phyloP scores from a whole-genome alignment of 2,329 filamentous ascomycete genomes.

The Torrubiellomyces zombiae region DNA sequence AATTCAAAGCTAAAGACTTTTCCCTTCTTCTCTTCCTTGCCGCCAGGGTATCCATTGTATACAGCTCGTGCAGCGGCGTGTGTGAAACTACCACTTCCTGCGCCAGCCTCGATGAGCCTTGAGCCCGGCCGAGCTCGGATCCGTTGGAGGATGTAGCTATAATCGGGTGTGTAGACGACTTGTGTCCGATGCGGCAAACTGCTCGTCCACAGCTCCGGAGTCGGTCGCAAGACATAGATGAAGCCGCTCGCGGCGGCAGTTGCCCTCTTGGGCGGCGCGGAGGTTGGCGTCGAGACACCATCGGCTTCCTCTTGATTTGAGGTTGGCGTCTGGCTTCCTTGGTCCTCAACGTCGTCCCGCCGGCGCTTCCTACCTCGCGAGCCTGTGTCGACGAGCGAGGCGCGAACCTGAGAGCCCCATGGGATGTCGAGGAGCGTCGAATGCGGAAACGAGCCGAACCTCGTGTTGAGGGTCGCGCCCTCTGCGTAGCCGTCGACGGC shows the following conservation, averaged over 20 bases:
- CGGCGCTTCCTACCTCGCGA: constrained; percentile 63
- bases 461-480: constrained; percentile 71
- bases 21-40: constrained; percentile 31
- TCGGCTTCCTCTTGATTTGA: constrained; percentile 20
- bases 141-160: constrained; percentile 67
- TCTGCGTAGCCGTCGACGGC: constrained; percentile 57
- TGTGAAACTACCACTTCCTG: constrained; percentile 70
- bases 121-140: constrained; percentile 58
- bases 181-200: constrained; percentile 70
- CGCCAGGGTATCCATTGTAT: constrained; percentile 50
- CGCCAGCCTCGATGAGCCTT: constrained; percentile 62
- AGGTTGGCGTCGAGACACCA: constrained; percentile 13
- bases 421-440: constrained; percentile 59
- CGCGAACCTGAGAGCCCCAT: constrained; percentile 85
- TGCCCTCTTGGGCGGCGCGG: constrained; percentile 26
- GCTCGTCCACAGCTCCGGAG: constrained; percentile 68
- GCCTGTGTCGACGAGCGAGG: constrained; percentile 79
- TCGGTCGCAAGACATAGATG: constrained; percentile 61
- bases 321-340: constrained; percentile 24
- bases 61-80: constrained; percentile 63
- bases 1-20: constrained; percentile 74
- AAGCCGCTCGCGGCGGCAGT: constrained; percentile 49
- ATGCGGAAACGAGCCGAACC: constrained; percentile 82
- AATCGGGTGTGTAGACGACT: constrained; percentile 75
- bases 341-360: constrained; percentile 23